Conservation (phyloP, 768 basidiomycete species). For the Tylopilus felleus region DNA sequence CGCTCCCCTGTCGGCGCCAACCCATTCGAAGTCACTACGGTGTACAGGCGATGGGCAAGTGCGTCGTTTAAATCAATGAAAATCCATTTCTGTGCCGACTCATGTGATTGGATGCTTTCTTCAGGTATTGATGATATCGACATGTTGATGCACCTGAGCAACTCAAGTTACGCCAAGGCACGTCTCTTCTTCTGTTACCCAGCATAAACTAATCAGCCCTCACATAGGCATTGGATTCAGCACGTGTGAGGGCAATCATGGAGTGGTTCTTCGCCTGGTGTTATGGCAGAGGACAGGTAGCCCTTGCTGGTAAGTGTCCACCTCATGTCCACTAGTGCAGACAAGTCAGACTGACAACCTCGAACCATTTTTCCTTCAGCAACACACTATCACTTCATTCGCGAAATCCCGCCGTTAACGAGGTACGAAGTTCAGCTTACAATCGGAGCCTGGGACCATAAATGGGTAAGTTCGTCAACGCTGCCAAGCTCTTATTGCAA, state of each 20-base stretch:
- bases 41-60: constrained; percentile 56
- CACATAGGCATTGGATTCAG: constrained; percentile 42
- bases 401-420: constrained; percentile 63
- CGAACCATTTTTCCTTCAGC: constrained; percentile 32
- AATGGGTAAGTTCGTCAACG: constrained; percentile 56
- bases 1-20: constrained; percentile 52
- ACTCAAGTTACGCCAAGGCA: constrained; percentile 78
- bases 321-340: too few relatives aligned
- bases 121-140: constrained; percentile 70
- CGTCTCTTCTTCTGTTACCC: background rate
- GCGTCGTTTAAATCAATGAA: background rate
- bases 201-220: background rate
- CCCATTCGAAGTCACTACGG: constrained; percentile 47
- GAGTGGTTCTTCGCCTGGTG: constrained; percentile 55
- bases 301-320: constrained; percentile 41
- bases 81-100: background rate
- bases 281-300: constrained; percentile 57
- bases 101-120: background rate
- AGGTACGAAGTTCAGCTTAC: constrained; percentile 58
- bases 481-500: background rate
- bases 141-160: constrained; percentile 65
- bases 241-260: constrained; percentile 48
- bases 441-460: constrained; percentile 67
- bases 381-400: constrained; percentile 65
- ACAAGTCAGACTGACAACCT: background rate